phyloP scores from a whole-genome alignment of 345 rosid species.

The Reutealis trisperma region DNA sequence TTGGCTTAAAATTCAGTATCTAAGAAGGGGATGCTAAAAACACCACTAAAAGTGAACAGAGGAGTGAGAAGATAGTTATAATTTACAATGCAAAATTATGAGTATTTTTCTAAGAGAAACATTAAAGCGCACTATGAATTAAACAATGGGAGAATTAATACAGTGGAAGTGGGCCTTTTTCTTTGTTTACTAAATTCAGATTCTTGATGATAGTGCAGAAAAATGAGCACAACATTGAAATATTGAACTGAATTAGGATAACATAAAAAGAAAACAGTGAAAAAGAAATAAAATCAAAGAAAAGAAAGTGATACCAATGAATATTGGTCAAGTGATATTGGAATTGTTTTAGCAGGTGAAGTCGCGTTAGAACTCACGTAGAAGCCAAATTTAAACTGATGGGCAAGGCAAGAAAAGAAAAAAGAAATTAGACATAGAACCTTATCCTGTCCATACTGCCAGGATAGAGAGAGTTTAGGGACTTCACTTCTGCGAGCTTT shows the following conservation, averaged over 20 bases:
- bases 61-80: neutral
- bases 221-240: neutral
- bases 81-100: neutral
- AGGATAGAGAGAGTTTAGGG: neutral
- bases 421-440: neutral
- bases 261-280: neutral
- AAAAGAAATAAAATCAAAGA: neutral
- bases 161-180: conserved; percentile 5
- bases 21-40: neutral
- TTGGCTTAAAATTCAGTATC: conserved; percentile 12
- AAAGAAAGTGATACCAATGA: neutral
- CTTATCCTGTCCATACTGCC: neutral
- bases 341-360: no score
- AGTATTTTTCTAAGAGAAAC: neutral
- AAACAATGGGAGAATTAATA: neutral
- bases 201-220: neutral
- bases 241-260: neutral
- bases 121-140: conserved; percentile 6
- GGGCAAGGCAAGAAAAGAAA: neutral
- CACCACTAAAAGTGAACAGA: neutral
- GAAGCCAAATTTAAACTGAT: no score
- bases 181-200: neutral
- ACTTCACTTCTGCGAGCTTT: neutral
- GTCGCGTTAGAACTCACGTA: no score
- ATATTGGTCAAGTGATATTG: no score